Conservation (phyloP, 2,329 filamentous ascomycete species). For the Sporothrix inflata region DNA sequence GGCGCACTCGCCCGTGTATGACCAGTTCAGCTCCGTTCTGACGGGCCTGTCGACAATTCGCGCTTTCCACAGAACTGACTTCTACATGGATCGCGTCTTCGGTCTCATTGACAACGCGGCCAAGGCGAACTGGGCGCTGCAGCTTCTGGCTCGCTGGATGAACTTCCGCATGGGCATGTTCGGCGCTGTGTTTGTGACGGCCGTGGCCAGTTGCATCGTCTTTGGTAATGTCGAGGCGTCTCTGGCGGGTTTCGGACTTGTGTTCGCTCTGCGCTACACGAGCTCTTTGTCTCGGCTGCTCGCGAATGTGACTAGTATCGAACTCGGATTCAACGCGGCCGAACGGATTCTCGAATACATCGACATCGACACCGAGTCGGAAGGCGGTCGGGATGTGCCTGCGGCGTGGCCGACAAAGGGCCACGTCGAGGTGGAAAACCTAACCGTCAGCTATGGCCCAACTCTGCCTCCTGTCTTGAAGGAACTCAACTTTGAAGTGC, state of each 20-base stretch:
- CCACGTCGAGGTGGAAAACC: conserved; percentile 44
- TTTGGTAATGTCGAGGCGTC: conserved; percentile 44
- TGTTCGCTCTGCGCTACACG: conserved; percentile 46
- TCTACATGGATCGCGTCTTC: conserved; percentile 44
- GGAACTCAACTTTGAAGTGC: conserved; percentile 44
- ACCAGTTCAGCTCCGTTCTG: conserved; percentile 47
- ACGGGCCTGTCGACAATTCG: conserved; percentile 48
- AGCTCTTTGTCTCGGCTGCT: conserved; percentile 43
- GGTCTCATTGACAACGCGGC: conserved; percentile 41
- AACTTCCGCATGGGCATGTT: conserved; percentile 46
- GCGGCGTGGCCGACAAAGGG: conserved; percentile 49
- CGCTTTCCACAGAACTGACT: conserved; percentile 44
- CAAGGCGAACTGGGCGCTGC: conserved; percentile 42
- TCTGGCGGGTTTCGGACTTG: conserved; percentile 47
- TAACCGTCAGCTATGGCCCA: conserved; percentile 45
- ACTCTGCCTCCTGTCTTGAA: conserved; percentile 46
- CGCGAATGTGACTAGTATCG: conserved; percentile 44
- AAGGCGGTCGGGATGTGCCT: conserved; percentile 43
- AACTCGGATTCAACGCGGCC: conserved; percentile 48
- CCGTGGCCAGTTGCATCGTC: conserved; percentile 45
- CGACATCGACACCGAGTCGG: conserved; percentile 44
- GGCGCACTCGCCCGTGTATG: conserved; percentile 48
- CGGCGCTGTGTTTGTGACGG: conserved; percentile 45
- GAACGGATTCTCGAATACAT: conserved; percentile 51
- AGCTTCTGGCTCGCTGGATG: conserved; percentile 43